Conservation (phyloP, 1,284 basidiomycete species). For the Ustilago tritici region DNA sequence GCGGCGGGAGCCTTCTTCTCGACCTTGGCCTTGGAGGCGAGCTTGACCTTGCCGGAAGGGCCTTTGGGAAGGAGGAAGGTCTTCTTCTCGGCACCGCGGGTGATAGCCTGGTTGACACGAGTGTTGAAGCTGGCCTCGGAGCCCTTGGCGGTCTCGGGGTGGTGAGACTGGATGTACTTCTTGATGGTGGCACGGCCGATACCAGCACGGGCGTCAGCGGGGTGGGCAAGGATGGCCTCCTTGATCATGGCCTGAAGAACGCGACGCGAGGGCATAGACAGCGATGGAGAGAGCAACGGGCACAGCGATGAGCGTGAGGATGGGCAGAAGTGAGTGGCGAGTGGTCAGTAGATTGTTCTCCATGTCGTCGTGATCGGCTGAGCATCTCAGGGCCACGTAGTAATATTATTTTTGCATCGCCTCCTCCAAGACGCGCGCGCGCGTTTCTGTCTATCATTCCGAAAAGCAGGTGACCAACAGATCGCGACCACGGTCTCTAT, state of each 20-base stretch:
- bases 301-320: conserved; percentile 12
- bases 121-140: conserved; percentile 77
- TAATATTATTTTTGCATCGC: conserved; percentile 20
- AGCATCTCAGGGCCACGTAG: conserved; percentile 18
- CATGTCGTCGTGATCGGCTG: conserved; percentile 1
- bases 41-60: conserved; percentile 81
- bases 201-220: conserved; percentile 83
- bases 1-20: conserved; percentile 72
- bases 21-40: conserved; percentile 75
- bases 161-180: conserved; percentile 75
- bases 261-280: conserved; percentile 32
- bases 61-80: conserved; percentile 89
- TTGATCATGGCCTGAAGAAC: conserved; percentile 67
- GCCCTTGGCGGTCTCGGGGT: conserved; percentile 55
- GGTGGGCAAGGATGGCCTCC: conserved; percentile 82
- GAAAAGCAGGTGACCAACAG: conserved; percentile 13
- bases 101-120: conserved; percentile 85
- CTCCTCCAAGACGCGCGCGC: conserved; percentile 26
- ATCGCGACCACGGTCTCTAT: conserved; percentile 13
- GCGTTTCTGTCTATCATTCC: conserved; percentile 37
- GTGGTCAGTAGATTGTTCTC: conserved; percentile 22
- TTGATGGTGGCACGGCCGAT: conserved; percentile 92
- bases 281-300: not conserved
- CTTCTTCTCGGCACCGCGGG: conserved; percentile 81
- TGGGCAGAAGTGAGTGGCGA: not conserved